These are phyloP conservation scores for Kodamaea suecica DNA, from an alignment of 1,139 yeast genomes.

Conservation along the genomic window DNA sequence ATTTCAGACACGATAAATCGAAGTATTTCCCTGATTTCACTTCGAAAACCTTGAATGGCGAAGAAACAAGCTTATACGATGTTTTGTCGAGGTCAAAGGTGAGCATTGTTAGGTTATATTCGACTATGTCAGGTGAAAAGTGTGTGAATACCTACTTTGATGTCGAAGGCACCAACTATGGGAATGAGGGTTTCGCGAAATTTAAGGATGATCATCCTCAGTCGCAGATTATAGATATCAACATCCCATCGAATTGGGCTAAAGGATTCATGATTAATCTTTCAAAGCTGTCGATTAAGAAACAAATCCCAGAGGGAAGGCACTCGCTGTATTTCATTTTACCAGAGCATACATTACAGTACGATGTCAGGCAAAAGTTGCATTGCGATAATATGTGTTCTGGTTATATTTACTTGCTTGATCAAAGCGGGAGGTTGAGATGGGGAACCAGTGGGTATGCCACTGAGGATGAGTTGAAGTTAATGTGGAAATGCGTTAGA, in stretches of 20 bases:
- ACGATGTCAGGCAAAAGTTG: conserved; percentile 56
- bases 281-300: conserved; percentile 45
- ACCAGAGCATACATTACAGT: conserved; percentile 58
- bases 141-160: conserved; percentile 62
- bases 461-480: conserved; percentile 55
- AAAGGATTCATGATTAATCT: conserved; percentile 63
- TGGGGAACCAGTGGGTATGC: conserved; percentile 94
- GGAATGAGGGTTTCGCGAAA: conserved; percentile 26
- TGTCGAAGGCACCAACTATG: conserved; percentile 34
- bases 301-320: conserved; percentile 47
- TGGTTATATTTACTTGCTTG: conserved; percentile 81
- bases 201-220: conserved; percentile 43
- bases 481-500: conserved; percentile 64
- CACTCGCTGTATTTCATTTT: conserved; percentile 61
- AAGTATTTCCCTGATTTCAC: conserved; percentile 80
- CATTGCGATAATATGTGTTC: conserved; percentile 73
- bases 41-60: conserved; percentile 53
- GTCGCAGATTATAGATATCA: conserved; percentile 70
- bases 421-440: conserved; percentile 67
- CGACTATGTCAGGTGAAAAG: conserved; percentile 70
- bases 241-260: conserved; percentile 66
- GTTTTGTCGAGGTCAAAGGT: conserved; percentile 46
- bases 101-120: conserved; percentile 62
- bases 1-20: conserved; percentile 72
- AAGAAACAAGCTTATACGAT: conserved; percentile 33